Evolutionary conservation across 108 stramenopile species (phyloP).

Genomic region (Seminavis robusta): DNA sequence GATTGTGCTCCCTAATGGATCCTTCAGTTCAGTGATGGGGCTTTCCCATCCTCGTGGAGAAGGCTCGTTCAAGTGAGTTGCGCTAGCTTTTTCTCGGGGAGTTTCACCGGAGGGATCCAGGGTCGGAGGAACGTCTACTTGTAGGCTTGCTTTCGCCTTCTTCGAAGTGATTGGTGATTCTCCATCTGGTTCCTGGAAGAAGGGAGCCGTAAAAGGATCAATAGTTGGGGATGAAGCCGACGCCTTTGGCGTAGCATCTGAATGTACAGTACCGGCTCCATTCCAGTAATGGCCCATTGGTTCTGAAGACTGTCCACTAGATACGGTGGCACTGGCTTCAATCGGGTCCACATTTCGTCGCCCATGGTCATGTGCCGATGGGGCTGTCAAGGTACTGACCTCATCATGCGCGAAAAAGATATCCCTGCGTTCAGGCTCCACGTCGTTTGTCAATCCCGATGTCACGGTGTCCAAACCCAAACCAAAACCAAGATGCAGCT

Average conservation of each 20-base stretch:
- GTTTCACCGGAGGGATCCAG: background rate
- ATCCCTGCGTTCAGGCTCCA: background rate
- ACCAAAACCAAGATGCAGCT: background rate
- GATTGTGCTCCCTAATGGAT: too few relatives aligned
- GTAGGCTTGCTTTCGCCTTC: too few relatives aligned
- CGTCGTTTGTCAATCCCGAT: background rate
- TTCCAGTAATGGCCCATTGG: background rate
- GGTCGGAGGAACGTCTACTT: background rate
- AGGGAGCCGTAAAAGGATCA: constrained; percentile 1
- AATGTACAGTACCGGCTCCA: background rate
- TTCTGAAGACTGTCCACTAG: background rate
- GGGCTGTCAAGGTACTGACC: constrained; percentile 5
- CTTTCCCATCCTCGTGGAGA: background rate
- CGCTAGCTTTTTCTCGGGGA: background rate
- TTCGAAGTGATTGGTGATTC: background rate
- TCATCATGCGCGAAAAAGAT: constrained; percentile 8
- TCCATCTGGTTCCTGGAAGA: background rate
- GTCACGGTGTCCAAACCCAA: background rate
- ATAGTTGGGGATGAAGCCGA: background rate
- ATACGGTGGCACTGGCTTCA: background rate
- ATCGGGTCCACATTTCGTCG: background rate
- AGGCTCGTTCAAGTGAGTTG: background rate
- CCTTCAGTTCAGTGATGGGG: background rate
- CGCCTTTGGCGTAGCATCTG: background rate
- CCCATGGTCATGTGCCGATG: constrained; percentile 1